A percentile compares a stretch with the other conserved stretches of the same genome.
phyloP scores from a whole-genome alignment of 2,329 filamentous ascomycete species.

The Calonectria multiphialidica region DNA sequence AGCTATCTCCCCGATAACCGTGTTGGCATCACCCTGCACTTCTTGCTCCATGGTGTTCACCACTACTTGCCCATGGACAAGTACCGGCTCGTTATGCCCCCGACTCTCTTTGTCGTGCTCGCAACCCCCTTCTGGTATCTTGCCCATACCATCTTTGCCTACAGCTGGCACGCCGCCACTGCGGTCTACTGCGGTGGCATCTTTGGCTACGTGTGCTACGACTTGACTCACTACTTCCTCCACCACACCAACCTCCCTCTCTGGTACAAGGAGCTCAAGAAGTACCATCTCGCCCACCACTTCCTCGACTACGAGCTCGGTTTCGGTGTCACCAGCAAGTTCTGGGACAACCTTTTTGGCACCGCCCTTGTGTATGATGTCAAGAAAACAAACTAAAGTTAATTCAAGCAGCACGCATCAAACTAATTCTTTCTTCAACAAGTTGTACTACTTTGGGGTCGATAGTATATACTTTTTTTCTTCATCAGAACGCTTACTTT shows the following conservation, averaged over 20 bases:
- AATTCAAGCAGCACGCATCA: neutral
- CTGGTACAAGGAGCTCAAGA: constrained; percentile 94
- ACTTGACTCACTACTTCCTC: constrained; percentile 98
- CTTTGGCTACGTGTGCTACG: constrained; percentile 96
- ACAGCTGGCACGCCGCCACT: constrained; percentile 85
- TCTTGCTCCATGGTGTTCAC: constrained; percentile 95
- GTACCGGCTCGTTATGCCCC: constrained; percentile 97
- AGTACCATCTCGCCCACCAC: constrained; percentile 96
- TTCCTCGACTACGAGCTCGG: constrained; percentile 98
- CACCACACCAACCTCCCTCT: constrained; percentile 93
- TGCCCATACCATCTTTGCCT: constrained; percentile 84
- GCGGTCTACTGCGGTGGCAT: constrained; percentile 90
- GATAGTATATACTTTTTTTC: constrained; percentile 35
- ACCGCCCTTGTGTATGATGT: constrained; percentile 75
- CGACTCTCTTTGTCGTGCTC: constrained; percentile 84
- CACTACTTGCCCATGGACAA: constrained; percentile 99
- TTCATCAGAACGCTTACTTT: constrained; percentile 28
- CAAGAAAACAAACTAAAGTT: constrained; percentile 49
- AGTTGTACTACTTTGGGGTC: constrained; percentile 11
- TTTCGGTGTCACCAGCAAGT: constrained; percentile 94
- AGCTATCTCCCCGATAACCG: constrained; percentile 93
- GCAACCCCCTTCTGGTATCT: constrained; percentile 94
- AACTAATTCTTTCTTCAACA: constrained; percentile 9
- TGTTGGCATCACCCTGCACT: constrained; percentile 87
- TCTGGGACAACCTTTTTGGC: constrained; percentile 95